These are phyloP conservation scores for Pyrenula massariospora DNA, from an alignment of 495 filamentous ascomycete genomes.

Conservation along the genomic window DNA sequence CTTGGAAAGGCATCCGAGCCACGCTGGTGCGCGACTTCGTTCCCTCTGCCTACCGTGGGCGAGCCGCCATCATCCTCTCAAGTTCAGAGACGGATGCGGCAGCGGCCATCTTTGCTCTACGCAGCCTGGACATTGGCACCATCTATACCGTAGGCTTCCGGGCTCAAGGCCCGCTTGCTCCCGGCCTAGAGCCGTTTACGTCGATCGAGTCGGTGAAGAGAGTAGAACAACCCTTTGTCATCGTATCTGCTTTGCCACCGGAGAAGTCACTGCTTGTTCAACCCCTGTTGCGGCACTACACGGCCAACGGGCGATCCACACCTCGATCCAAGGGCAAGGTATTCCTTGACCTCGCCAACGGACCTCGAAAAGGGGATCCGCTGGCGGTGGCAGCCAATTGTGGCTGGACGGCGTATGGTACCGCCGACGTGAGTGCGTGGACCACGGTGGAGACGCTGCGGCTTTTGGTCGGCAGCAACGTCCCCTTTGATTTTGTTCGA, in stretches of 20 bases:
- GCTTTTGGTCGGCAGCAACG: conserved; percentile 71
- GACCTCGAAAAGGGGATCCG: conserved; percentile 55
- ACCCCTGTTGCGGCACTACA: conserved; percentile 59
- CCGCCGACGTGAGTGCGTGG: conserved; percentile 67
- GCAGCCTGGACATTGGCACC: conserved; percentile 60
- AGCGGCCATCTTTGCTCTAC: conserved; percentile 62
- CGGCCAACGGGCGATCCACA: conserved; percentile 27
- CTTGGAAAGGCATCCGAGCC: conserved; percentile 73
- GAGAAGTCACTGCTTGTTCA: conserved; percentile 73
- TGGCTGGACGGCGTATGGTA: conserved; percentile 70
- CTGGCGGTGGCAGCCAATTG: conserved; percentile 52
- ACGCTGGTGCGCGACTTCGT: conserved; percentile 72
- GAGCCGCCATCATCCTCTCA: conserved; percentile 63
- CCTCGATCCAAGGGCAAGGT: conserved; percentile 54
- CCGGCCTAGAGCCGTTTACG: conserved; percentile 64
- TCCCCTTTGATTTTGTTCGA: conserved; percentile 75
- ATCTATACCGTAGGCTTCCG: conserved; percentile 80
- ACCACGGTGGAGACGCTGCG: conserved; percentile 71
- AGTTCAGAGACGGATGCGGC: conserved; percentile 58
- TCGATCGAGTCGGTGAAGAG: conserved; percentile 66
- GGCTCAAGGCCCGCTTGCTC: conserved; percentile 48
- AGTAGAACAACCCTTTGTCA: conserved; percentile 65
- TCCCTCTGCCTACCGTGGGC: conserved; percentile 63
- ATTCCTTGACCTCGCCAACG: conserved; percentile 67
- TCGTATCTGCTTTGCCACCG: conserved; percentile 64